Conservation (phyloP, 768 basidiomycete species). For the Podaxis sp. region DNA sequence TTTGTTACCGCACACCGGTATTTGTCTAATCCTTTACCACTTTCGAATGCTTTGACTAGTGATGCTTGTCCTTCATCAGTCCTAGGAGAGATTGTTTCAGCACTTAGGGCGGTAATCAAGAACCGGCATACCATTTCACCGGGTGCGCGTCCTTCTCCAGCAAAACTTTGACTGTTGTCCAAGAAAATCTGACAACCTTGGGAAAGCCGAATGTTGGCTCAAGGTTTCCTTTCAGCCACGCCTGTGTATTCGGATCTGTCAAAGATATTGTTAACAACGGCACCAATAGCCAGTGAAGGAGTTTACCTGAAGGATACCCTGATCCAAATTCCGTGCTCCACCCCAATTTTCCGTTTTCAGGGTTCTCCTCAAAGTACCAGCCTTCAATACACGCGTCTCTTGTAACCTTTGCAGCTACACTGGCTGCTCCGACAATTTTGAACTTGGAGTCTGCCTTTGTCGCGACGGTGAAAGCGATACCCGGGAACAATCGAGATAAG, state of each 20-base stretch:
- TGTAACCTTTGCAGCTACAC: slow-evolving; percentile 97
- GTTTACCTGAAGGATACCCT: slow-evolving; percentile 88
- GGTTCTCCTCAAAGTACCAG: slow-evolving; percentile 77
- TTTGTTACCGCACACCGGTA: slow-evolving; percentile 68
- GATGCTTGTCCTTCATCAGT: slow-evolving; percentile 81
- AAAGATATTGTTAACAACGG: neutral
- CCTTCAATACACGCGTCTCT: slow-evolving; percentile 85
- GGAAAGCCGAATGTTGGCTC: slow-evolving; percentile 94
- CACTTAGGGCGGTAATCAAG: neutral
- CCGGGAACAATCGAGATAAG: slow-evolving; percentile 78
- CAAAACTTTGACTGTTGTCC: slow-evolving; percentile 87
- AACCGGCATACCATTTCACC: slow-evolving; percentile 69
- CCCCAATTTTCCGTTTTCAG: slow-evolving; percentile 20
- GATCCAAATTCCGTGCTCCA: slow-evolving; percentile 58
- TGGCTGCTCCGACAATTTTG: slow-evolving; percentile 96
- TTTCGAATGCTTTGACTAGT: slow-evolving; percentile 72
- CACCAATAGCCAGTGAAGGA: neutral
- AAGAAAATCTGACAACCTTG: slow-evolving; percentile 87
- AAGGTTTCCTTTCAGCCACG: slow-evolving; percentile 74
- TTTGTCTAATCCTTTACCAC: slow-evolving; percentile 68
- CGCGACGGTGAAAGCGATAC: slow-evolving; percentile 83
- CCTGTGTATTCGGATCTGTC: slow-evolving; percentile 88
- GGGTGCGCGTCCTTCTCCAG: slow-evolving; percentile 78
- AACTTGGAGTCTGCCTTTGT: slow-evolving; percentile 94
- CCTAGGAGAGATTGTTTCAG: slow-evolving; percentile 41